Percentiles rank a stretch among this genome's conserved stretches.
These are phyloP conservation scores for Rhizophagus prolifer DNA, from an alignment of 192 early-diverging fungal genomes.

Conservation along the genomic window DNA sequence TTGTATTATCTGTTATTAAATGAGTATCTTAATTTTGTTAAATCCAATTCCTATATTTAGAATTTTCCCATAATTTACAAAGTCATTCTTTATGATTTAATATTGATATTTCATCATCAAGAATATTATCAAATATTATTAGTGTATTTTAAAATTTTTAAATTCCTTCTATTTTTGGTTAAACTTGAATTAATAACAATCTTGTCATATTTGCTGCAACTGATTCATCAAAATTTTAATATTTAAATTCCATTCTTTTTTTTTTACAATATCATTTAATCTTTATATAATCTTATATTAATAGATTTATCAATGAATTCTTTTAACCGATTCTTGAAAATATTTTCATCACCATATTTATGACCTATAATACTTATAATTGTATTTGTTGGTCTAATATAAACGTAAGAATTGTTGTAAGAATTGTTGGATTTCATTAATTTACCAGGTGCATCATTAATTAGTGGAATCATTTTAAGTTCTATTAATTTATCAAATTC, in stretches of 20 bases:
- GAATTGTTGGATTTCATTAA: not conserved
- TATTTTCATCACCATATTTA: not conserved
- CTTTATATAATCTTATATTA: not conserved
- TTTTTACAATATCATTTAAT: not conserved
- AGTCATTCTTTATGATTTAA: not conserved
- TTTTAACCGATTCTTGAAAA: not conserved
- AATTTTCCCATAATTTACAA: not conserved
- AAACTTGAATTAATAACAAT: too few relatives aligned
- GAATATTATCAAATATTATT: too few relatives aligned
- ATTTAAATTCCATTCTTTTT: not conserved
- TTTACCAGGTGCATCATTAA: not conserved
- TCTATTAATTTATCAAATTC: not conserved
- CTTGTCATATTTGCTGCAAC: too few relatives aligned
- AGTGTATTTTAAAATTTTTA: too few relatives aligned
- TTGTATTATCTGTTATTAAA: too few relatives aligned
- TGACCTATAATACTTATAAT: too few relatives aligned
- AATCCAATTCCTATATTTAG: not conserved
- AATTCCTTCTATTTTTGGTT: too few relatives aligned
- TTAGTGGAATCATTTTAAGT: not conserved
- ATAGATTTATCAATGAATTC: not conserved
- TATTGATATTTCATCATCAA: not conserved
- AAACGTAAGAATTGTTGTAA: not conserved
- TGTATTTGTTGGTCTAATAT: not conserved
- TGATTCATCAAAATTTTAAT: not conserved
- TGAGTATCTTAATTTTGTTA: not conserved